Percentiles rank a stretch among this genome's conserved stretches.
Evolutionary conservation across 805 yeast genomes (phyloP).

Genomic region (Wickerhamiella alocasiicola): DNA sequence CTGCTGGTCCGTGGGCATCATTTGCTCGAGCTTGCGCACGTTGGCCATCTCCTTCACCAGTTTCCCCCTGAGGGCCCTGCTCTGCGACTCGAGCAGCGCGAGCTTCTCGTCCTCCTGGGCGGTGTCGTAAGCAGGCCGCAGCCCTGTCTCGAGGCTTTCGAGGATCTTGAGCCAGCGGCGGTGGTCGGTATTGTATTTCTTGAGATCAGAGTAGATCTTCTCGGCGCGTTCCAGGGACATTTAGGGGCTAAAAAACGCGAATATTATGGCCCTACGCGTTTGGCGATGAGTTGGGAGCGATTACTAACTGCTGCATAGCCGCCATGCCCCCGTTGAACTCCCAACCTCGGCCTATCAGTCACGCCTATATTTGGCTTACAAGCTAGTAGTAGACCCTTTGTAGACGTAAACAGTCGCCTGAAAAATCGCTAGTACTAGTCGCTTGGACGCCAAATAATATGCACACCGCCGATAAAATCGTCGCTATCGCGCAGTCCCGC

Average conservation of each 20-base stretch:
- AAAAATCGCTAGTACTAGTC: no score
- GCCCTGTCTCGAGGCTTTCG: background rate
- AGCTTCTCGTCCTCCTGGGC: slow-evolving; percentile 2
- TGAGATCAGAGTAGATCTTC: background rate
- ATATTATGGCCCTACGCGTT: no score
- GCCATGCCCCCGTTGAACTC: no score
- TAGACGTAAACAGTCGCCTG: background rate
- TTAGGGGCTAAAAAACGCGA: no score
- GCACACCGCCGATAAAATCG: slow-evolving; percentile 9
- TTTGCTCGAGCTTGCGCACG: background rate
- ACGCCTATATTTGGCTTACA: background rate
- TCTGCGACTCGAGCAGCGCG: background rate
- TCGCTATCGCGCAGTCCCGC: slow-evolving; percentile 17
- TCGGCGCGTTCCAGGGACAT: background rate
- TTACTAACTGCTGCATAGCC: no score
- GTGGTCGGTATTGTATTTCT: background rate
- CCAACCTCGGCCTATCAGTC: no score
- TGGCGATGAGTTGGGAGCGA: no score
- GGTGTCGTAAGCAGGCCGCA: slow-evolving; percentile 1
- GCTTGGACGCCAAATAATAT: no score
- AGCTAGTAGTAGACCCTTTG: background rate
- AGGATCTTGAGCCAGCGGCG: background rate
- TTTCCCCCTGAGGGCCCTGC: background rate
- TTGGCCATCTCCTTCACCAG: background rate
- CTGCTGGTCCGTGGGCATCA: slow-evolving; percentile 3